Evolutionary conservation across 1,284 basidiomycete genomes (phyloP).

Genomic region (Pterula multifida): DNA sequence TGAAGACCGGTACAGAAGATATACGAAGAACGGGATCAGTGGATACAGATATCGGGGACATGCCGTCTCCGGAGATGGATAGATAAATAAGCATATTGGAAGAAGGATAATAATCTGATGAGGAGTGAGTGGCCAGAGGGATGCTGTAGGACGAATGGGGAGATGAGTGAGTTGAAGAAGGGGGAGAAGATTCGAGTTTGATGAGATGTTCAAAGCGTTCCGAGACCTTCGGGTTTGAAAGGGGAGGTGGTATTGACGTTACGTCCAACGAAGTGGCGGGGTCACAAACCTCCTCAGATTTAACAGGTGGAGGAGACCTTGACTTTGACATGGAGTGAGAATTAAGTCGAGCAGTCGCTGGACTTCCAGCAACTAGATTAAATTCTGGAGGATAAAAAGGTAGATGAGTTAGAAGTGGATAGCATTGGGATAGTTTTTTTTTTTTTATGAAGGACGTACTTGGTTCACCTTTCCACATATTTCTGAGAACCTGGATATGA

Average conservation of each 20-base stretch:
- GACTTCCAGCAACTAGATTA: constrained; percentile 59
- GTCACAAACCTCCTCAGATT: constrained; percentile 6
- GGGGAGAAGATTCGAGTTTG: constrained; percentile 10
- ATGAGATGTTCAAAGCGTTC: constrained; percentile 4
- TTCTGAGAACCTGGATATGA: constrained; percentile 70
- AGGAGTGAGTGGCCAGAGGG: constrained; percentile 14
- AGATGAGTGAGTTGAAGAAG: constrained; percentile 21
- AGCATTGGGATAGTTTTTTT: not conserved
- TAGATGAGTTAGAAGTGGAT: not conserved
- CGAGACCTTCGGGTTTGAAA: constrained; percentile 16
- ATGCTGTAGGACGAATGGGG: constrained; percentile 19
- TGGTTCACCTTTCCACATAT: constrained; percentile 77
- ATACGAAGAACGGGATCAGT: not conserved
- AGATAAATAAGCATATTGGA: not conserved
- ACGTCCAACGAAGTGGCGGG: no score
- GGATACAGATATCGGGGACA: not conserved
- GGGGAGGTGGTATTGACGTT: constrained; percentile 20
- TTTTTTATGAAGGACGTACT: constrained; percentile 29
- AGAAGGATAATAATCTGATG: not conserved
- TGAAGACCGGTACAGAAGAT: constrained; percentile 15
- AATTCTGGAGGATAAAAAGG: constrained; percentile 14
- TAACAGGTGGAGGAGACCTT: constrained; percentile 21
- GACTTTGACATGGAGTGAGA: constrained; percentile 34
- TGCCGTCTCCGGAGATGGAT: not conserved
- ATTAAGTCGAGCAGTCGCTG: constrained; percentile 49